Evolutionary conservation across 306 rosid genomes (phyloP).

Genomic region (Sesbania bispinosa): DNA sequence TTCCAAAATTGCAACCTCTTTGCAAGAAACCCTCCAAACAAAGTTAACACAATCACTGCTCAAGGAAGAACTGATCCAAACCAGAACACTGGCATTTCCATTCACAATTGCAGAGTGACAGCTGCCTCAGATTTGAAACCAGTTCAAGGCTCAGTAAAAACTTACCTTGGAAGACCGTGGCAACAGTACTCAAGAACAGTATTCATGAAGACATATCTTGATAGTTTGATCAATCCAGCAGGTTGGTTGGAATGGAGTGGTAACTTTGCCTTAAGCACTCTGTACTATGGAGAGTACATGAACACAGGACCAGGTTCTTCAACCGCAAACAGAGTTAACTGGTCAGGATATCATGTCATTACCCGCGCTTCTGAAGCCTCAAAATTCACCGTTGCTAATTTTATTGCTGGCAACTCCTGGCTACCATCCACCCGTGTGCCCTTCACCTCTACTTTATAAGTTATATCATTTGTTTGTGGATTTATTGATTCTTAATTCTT

Average conservation of each 20-base stretch:
- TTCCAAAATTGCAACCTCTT: constrained; percentile 59
- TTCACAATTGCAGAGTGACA: constrained; percentile 44
- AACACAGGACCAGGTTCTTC: constrained; percentile 59
- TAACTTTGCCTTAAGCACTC: constrained; percentile 52
- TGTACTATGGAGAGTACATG: constrained; percentile 59
- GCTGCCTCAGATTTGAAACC: constrained; percentile 42
- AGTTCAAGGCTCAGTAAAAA: constrained; percentile 21
- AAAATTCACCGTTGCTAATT: constrained; percentile 47
- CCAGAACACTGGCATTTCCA: constrained; percentile 69
- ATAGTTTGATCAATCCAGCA: constrained; percentile 42
- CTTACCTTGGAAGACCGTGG: constrained; percentile 74
- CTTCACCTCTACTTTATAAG: constrained; percentile 41
- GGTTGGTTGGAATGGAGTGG: constrained; percentile 81
- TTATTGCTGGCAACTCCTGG: constrained; percentile 61
- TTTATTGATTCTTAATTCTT: neutral
- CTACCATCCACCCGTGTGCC: constrained; percentile 60
- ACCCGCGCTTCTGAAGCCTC: constrained; percentile 58
- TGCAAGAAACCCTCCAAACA: constrained; percentile 60
- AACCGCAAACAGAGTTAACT: constrained; percentile 47
- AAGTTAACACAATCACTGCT: constrained; percentile 58
- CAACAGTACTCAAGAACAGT: constrained; percentile 51
- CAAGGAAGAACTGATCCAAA: constrained; percentile 64
- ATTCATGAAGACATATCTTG: constrained; percentile 52
- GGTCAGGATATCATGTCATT: constrained; percentile 59
- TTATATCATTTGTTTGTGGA: neutral